Conservation (phyloP, 1,284 basidiomycete genomes). For the Papiliotrema fonsecae region DNA sequence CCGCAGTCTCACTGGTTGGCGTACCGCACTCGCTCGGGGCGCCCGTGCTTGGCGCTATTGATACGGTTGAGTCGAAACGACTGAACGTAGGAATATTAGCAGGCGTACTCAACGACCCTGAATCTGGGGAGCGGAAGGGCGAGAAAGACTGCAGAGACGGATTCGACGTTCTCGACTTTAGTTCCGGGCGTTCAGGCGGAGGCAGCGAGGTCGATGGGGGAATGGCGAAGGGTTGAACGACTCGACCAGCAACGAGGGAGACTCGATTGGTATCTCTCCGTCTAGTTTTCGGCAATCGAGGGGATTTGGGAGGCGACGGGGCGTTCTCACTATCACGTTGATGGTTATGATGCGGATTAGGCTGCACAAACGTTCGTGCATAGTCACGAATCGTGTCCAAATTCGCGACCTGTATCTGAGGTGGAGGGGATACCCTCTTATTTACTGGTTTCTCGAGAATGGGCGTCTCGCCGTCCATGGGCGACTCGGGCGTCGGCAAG, state of each 20-base stretch:
- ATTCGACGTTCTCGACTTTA: conserved; percentile 3
- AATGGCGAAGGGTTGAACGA: conserved; percentile 42
- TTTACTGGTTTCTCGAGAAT: no score
- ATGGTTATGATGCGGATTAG: background rate
- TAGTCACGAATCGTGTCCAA: conserved; percentile 34
- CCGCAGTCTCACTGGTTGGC: conserved; percentile 38
- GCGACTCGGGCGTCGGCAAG: conserved; percentile 13
- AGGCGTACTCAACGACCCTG: no score
- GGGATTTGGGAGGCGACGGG: conserved; percentile 22
- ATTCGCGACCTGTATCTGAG: conserved; percentile 6
- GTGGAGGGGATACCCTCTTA: conserved; percentile 3
- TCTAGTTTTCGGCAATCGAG: conserved; percentile 33
- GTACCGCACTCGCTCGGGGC: conserved; percentile 41
- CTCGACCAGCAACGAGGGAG: conserved; percentile 45
- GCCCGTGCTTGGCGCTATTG: conserved; percentile 38
- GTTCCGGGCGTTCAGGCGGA: conserved; percentile 11
- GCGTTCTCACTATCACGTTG: background rate
- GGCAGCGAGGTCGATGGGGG: conserved; percentile 35
- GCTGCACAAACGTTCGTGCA: conserved; percentile 1
- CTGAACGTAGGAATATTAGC: conserved; percentile 9
- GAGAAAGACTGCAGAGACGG: conserved; percentile 43
- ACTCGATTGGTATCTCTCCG: conserved; percentile 42
- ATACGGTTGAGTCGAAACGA: conserved; percentile 35
- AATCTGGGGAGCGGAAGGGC: conserved; percentile 31
- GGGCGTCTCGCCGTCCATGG: conserved; percentile 12